A percentile compares a stretch with the other conserved stretches of the same genome.
phyloP scores from a whole-genome alignment of 2,329 filamentous ascomycete genomes.

The Didymella sp. region DNA sequence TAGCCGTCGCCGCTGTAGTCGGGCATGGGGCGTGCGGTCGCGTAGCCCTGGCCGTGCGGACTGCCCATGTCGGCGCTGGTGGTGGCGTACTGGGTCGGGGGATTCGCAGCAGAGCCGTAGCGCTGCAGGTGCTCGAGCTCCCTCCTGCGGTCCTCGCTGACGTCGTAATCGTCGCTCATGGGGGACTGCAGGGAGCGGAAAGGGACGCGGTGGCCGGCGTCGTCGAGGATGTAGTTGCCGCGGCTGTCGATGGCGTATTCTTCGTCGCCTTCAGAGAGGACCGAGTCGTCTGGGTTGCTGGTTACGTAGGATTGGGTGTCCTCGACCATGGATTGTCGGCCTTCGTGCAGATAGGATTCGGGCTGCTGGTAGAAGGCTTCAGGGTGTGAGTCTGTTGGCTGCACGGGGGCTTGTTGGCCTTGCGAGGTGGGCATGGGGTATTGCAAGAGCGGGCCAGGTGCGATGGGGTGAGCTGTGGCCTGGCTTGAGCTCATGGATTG shows the following conservation, averaged over 20 bases:
- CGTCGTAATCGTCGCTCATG: slow-evolving; percentile 62
- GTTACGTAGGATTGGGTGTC: slow-evolving; percentile 48
- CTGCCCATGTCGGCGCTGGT: slow-evolving; percentile 27
- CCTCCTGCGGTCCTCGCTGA: slow-evolving; percentile 57
- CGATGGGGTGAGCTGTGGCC: slow-evolving; percentile 28
- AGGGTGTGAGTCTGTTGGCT: slow-evolving; percentile 40
- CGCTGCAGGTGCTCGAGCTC: slow-evolving; percentile 57
- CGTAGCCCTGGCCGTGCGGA: slow-evolving; percentile 28
- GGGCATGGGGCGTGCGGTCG: slow-evolving; percentile 24
- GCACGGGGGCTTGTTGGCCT: slow-evolving; percentile 31
- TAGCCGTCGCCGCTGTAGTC: slow-evolving; percentile 51
- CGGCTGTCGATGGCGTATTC: slow-evolving; percentile 48
- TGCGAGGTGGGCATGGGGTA: slow-evolving; percentile 30
- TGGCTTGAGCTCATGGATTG: slow-evolving; percentile 29
- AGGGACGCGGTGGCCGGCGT: slow-evolving; percentile 45
- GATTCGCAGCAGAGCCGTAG: slow-evolving; percentile 51
- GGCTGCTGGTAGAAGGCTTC: slow-evolving; percentile 51
- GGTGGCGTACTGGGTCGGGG: slow-evolving; percentile 38
- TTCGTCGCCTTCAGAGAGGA: slow-evolving; percentile 45
- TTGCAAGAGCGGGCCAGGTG: slow-evolving; percentile 35
- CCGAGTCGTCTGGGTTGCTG: slow-evolving; percentile 40
- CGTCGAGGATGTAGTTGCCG: slow-evolving; percentile 49
- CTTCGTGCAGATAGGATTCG: slow-evolving; percentile 46
- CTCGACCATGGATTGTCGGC: slow-evolving; percentile 35
- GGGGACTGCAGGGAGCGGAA: slow-evolving; percentile 43